Base-by-base conservation (phyloP, 805 yeast species). In the Maudiozyma saulgeensis region DNA sequence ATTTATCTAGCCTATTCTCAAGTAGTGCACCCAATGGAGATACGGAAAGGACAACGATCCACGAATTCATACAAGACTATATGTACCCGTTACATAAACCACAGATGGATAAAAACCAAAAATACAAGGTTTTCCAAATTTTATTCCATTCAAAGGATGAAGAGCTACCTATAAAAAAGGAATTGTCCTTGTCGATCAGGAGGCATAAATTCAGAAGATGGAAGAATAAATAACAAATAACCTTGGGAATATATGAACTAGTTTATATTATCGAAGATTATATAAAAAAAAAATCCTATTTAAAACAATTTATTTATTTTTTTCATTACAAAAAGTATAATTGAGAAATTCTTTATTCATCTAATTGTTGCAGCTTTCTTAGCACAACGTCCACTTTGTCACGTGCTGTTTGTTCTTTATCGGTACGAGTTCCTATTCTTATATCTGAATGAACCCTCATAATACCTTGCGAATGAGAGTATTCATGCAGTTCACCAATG, bases 361-460 rank as follows among this genome's bases (percentile, higher is more conserved):
- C 21, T n/a, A 9, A 4, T 19, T 32, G 18, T 18, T 13, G n/a
- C 13, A 47, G 12, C 15, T 82, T 83, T 41, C 68, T 67, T 51
- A 79, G 74, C 34, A 86, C 93, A 45, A 78, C 72, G 56, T 78
- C 78, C 35, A 87, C 74, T 62, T 87, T 86, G 53, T 85, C 93
- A 53, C 75, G 77, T 0, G 90, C 87, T 16, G 79, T 72, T 62
- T 87, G 95, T 11, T 60, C 59, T 67, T 85, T 86, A 60, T 86
- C 95, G 37, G 76, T 79, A 68, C 95, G 79, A 3, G 96, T 85
- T 5, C 96, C 96, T 34, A 87, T 81, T 60, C 96, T 73, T 49
- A 88, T 84, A 57, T 88, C 96, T 53, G 87, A 80, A 63, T 89
- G 96, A 46, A 88, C 80, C 62, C 96, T 75, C 9, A 83, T 74